phyloP scores from a whole-genome alignment of 2,329 filamentous ascomycete species.

The Immersiporthe knoxdaviesiana region DNA sequence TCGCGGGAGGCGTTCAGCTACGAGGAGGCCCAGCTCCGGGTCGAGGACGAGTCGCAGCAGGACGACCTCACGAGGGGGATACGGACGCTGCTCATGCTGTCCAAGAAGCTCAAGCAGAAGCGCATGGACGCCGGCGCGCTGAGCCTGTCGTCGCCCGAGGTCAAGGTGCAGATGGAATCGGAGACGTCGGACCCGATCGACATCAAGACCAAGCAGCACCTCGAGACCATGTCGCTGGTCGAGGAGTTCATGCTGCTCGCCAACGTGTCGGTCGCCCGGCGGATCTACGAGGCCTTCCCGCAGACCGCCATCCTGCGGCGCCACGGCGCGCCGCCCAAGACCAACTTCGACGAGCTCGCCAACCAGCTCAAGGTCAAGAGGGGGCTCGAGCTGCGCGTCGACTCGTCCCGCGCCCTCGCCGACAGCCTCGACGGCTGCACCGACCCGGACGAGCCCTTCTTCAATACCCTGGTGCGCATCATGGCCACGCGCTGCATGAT shows the following conservation, averaged over 20 bases:
- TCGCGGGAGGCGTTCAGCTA: slow-evolving; percentile 98
- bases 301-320: slow-evolving; percentile 93
- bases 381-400: slow-evolving; percentile 76
- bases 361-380: slow-evolving; percentile 90
- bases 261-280: slow-evolving; percentile 90
- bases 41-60: slow-evolving; percentile 84
- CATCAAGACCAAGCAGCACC: slow-evolving; percentile 90
- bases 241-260: slow-evolving; percentile 99
- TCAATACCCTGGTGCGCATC: slow-evolving; percentile 97
- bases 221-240: slow-evolving; percentile 96
- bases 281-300: slow-evolving; percentile 89
- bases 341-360: slow-evolving; percentile 92
- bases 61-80: slow-evolving; percentile 91
- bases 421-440: slow-evolving; percentile 87
- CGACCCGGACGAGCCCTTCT: slow-evolving; percentile 84
- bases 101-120: slow-evolving; percentile 91
- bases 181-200: slow-evolving; percentile 96
- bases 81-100: slow-evolving; percentile 82
- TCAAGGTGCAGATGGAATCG: slow-evolving; percentile 91
- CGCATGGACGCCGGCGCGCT: slow-evolving; percentile 94
- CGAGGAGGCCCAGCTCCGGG: slow-evolving; percentile 90
- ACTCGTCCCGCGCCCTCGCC: slow-evolving; percentile 90
- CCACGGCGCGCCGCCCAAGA: slow-evolving; percentile 88
- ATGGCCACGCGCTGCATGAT: slow-evolving; percentile 99
- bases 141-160: slow-evolving; percentile 96